Base-by-base conservation (phyloP, 805 yeast species). In the Saccharomyces paradoxus region DNA sequence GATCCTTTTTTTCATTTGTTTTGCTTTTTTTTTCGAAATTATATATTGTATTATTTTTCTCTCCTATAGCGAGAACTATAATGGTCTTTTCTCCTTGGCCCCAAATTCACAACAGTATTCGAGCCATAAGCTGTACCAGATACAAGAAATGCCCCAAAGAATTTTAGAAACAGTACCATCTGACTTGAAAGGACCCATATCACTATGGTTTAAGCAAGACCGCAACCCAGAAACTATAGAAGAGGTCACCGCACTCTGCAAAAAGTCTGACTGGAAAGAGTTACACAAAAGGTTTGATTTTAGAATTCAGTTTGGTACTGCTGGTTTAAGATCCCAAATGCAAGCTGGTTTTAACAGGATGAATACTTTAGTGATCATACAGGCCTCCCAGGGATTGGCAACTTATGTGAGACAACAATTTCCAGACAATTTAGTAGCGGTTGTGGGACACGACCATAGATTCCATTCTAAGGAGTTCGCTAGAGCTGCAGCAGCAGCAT, bases 361-460 rank as follows among this genome's bases (percentile, higher is more conserved):
- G 92, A 92, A 94, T 69, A 86, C 85, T 58, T 84, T 92, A 17
- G 89, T 97, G 0, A 86, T 92, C 1, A 65, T 89, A 48, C 98
- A 92, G 72, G 91, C 98, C 0, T 83, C 97, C 0, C 96, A 89
- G 62, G 96, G 95, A 1, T 70, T 87, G 21, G 83, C 89, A 0
- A 67, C 68, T 50, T 84, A 85, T 56, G 75, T 73, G 51, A 63
- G 61, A 46, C 62, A 52, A 24, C 63, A 56, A 53, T 67, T 65
- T 2, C 63, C 65, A 6, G 60, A 68, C 24, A 68, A 73, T 26
- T 41, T 58, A 8, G 55, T 58, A 50, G 79, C 66, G 2, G 96
- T 90, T 0, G 73, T 92, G 46, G 98, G 98, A 0, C 90, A 90
- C 71, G 99, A 92, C 67, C 98, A 94, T 69, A 76, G 99, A 41